A percentile compares a stretch with the other conserved stretches of the same genome.
These are phyloP conservation scores for Trebouxia sp. DNA, from an alignment of 139 green algal species.

Conservation along the genomic window DNA sequence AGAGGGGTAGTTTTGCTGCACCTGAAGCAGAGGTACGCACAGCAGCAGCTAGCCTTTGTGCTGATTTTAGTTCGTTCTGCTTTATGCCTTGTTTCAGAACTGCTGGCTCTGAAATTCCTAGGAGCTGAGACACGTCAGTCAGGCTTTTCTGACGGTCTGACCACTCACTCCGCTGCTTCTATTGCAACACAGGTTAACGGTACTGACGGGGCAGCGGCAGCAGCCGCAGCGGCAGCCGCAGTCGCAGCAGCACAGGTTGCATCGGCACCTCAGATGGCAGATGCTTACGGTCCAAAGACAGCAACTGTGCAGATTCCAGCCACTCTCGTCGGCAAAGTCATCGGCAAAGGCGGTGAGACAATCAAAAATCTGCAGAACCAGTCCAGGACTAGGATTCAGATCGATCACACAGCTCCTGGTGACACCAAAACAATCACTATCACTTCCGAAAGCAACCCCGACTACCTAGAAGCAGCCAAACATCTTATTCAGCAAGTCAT, in stretches of 20 bases:
- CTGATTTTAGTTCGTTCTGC: constrained; percentile 5
- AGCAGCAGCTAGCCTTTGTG: constrained; percentile 1
- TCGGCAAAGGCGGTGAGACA: constrained; percentile 83
- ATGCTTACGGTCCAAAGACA: neutral
- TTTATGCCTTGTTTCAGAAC: constrained; percentile 17
- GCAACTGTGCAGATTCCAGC: constrained; percentile 18
- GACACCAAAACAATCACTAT: constrained; percentile 80
- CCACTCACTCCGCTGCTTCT: neutral
- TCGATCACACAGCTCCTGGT: constrained; percentile 65
- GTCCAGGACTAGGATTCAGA: constrained; percentile 53
- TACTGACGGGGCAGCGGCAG: neutral
- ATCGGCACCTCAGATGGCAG: constrained; percentile 1
- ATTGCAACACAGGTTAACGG: neutral
- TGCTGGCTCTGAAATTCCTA: neutral
- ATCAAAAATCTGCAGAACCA: constrained; percentile 81
- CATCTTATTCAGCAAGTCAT: constrained; percentile 27
- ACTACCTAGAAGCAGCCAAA: constrained; percentile 57
- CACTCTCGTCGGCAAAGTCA: constrained; percentile 55
- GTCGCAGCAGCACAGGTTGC: constrained; percentile 2
- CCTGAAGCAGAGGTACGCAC: constrained; percentile 26
- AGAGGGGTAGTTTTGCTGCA: constrained; percentile 31
- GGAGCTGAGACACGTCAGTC: constrained; percentile 28
- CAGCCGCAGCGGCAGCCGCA: constrained; percentile 20
- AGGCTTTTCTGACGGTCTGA: neutral
- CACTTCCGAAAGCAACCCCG: constrained; percentile 43